Evolutionary conservation across 2,329 filamentous ascomycete species (phyloP), one percentile per base, ranked within the genome.

Genomic region (Aspergillus alliaceus): DNA sequence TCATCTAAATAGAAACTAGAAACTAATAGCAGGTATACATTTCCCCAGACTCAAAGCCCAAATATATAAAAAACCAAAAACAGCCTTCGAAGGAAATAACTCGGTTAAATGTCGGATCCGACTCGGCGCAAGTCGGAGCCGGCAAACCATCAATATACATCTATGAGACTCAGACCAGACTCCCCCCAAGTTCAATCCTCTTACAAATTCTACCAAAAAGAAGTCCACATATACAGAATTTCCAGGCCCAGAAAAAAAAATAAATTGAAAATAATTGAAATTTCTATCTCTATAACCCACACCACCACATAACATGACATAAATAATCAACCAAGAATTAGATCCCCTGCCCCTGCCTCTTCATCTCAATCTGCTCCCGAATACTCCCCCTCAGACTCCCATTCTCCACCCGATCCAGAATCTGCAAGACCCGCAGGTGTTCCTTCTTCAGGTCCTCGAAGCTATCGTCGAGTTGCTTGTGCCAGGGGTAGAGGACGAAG

Each of bases 401-500:
- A 8, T 44, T 25, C 8, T 44, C 40, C n/a, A 31, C 25, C 24
- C 44, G 32, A 25, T 58, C 63, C 20, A 63, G 44, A 48, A 67
- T 54, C 42, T 72, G 56, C 32, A 78, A 57, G 6, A 76, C 54
- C 6, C 63, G 66, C 4, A 77, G 58, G 56, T 88, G 84, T 62
- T 88, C 85, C 56, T 78, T 79, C 67, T 84, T 86, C 24, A 88
- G 73, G 11, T 79, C 74, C 54, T 84, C 77, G 65, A 89, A 88
- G 58, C 84, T 82, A 20, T 82, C 79, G 60, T 88, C 84, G 6
- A 90, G 75, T 67, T 87, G 78, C 65, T 87, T 81, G 72, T 89
- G 86, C 86, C 86, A 89, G 1, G 87, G 87, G 71, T 89, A 89
- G 11, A 90, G 77, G 37, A 90, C 87, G 64, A 85, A 86, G 50